Evolutionary conservation across 108 stramenopile species (phyloP).

Genomic region (Skeletonema menzelii): DNA sequence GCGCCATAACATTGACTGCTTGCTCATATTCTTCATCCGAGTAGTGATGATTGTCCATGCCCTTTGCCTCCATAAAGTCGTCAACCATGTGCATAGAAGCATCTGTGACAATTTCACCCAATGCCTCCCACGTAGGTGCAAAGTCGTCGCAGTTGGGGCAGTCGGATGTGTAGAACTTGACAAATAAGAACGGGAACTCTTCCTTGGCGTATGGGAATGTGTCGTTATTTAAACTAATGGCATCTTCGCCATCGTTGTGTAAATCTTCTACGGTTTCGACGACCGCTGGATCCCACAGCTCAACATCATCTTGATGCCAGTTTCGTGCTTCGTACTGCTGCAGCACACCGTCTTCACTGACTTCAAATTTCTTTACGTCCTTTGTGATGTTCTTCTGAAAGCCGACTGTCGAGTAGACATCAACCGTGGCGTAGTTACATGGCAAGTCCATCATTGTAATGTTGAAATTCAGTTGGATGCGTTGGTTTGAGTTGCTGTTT

Average conservation of each 20-base stretch:
- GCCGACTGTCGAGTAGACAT: constrained; percentile 60
- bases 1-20: constrained; percentile 44
- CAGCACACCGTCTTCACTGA: constrained; percentile 56
- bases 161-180: constrained; percentile 69
- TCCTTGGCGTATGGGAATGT: constrained; percentile 41
- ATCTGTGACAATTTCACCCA: constrained; percentile 53
- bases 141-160: constrained; percentile 77
- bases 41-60: constrained; percentile 11
- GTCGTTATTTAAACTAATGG: constrained; percentile 27
- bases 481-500: constrained; percentile 39
- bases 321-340: constrained; percentile 63
- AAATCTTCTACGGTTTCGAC: constrained; percentile 55
- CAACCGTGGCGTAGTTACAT: constrained; percentile 86
- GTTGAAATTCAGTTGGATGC: constrained; percentile 86
- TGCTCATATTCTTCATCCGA: constrained; percentile 46
- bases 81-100: constrained; percentile 44
- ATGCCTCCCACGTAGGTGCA: constrained; percentile 79
- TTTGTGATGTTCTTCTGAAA: constrained; percentile 69
- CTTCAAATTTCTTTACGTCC: constrained; percentile 75
- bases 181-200: constrained; percentile 36
- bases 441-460: constrained; percentile 88
- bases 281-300: constrained; percentile 45
- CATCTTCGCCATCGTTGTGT: constrained; percentile 55
- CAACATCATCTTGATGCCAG: constrained; percentile 65
- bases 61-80: constrained; percentile 20